Evolutionary conservation across 345 rosid species (phyloP).

Genomic region (Brassica nigra): DNA sequence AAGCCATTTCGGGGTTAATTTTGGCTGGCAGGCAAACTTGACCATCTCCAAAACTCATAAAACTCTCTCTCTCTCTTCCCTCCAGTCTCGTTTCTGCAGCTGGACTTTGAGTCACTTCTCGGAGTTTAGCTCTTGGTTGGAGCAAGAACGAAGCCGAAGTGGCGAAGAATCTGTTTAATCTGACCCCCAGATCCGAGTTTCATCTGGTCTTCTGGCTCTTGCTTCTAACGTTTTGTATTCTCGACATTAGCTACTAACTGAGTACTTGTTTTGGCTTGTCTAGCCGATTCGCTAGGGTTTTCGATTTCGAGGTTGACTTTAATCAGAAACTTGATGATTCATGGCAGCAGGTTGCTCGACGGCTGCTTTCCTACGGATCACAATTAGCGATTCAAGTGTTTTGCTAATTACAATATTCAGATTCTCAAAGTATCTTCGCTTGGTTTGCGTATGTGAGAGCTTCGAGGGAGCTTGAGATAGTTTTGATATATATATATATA

Average conservation of each 20-base stretch:
- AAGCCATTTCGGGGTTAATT: too few relatives aligned
- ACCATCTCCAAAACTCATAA: too few relatives aligned
- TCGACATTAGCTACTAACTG: too few relatives aligned
- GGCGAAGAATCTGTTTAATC: slow-evolving; percentile 18
- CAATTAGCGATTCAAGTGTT: not conserved
- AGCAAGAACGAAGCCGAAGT: slow-evolving; percentile 3
- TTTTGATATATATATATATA: not conserved
- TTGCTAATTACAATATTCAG: too few relatives aligned
- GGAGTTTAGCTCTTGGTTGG: not conserved
- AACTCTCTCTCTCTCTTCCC: too few relatives aligned
- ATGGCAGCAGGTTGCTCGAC: slow-evolving; percentile 44
- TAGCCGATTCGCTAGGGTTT: slow-evolving; percentile 22
- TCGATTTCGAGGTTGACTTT: slow-evolving; percentile 18
- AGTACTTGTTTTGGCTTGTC: too few relatives aligned
- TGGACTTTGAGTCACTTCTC: too few relatives aligned
- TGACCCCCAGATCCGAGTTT: slow-evolving; percentile 40
- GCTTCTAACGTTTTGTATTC: too few relatives aligned
- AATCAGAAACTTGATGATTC: not conserved
- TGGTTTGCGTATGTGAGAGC: not conserved
- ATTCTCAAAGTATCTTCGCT: too few relatives aligned
- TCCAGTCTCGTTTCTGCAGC: too few relatives aligned
- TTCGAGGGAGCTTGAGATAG: slow-evolving; percentile 33
- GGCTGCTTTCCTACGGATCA: slow-evolving; percentile 47
- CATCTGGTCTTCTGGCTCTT: too few relatives aligned
- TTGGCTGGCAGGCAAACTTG: too few relatives aligned